Base-by-base conservation (phyloP, 176 grass and related monocot genomes). In the Raddia distichophylla region DNA sequence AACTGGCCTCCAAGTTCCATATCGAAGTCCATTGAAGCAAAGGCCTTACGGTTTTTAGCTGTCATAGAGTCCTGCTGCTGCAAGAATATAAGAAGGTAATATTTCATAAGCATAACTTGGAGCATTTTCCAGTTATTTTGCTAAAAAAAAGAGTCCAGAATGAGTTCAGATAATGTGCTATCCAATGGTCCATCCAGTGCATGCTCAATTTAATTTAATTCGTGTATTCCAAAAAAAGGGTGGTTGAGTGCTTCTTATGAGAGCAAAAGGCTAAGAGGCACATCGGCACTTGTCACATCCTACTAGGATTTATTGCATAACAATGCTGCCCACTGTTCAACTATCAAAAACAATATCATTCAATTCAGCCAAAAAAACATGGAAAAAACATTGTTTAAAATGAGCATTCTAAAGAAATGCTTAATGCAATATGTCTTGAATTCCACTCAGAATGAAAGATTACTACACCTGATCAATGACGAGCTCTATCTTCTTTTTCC, bases 401-500 rank as follows among this genome's bases (percentile, higher is more conserved):
- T 47, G 40, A 77, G 12, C 47, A 54, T 45, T 56, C 45, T 18
- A 1, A 16, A 74, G 8, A 2, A 2, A 67, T 46, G 3, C 67
- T 76, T 56, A 69, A 9, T 16, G 22, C 6, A 46, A 9, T 46
- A 40, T 53, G 49, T 57, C 33, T 6, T 51, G 7, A 76, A 18
- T 16, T 54, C 32, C 2, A 22, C 0, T 44, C 44, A 60, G 35
- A 75, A n/a, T 1, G 19, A 48, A 69, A 22, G 20, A 2, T 75
- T 64, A 76, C 63, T 85, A 49, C 67, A 99, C 96, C 96, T 95
- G 96, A 93, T 93, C 93, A 42, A 99, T 99, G 73, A 95, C 66
- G 69, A 86, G 89, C 73, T 99, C 92, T 54, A 99, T 87, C 74
- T 93, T 95, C 59, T 91, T 90, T 88, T 95, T 99, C 96, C 96